A percentile compares a stretch with the other conserved stretches of the same genome.
Evolutionary conservation across 495 filamentous ascomycete species (phyloP).

Genomic region (Xylaria venustula): DNA sequence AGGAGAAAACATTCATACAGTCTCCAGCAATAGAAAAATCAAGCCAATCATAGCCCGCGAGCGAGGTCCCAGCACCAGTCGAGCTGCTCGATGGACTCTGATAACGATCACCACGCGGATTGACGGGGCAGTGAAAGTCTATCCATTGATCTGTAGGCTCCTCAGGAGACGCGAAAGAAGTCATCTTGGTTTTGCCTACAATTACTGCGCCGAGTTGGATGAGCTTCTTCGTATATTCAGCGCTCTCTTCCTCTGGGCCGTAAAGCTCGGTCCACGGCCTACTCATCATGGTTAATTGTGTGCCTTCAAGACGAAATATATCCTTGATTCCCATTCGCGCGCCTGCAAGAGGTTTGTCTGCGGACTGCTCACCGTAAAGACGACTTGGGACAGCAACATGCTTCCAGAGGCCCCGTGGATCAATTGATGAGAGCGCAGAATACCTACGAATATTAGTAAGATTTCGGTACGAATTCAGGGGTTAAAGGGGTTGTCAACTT

Average conservation of each 20-base stretch:
- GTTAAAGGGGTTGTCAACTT: background rate
- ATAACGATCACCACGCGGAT: conserved; percentile 52
- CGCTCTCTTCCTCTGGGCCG: background rate
- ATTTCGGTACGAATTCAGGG: too few relatives aligned
- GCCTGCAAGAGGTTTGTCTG: background rate
- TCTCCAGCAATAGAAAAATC: conserved; percentile 47
- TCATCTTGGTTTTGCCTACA: conserved; percentile 13
- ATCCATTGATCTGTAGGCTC: conserved; percentile 1
- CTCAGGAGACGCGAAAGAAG: background rate
- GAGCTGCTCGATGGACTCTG: conserved; percentile 43
- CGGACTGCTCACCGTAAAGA: background rate
- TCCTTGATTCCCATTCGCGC: background rate
- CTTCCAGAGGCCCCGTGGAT: background rate
- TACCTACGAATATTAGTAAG: background rate
- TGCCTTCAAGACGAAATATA: background rate
- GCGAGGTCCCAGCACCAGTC: conserved; percentile 39
- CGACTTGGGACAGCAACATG: background rate
- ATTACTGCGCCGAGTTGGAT: conserved; percentile 7
- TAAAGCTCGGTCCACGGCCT: background rate
- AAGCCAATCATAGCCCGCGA: conserved; percentile 49
- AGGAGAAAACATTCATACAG: too few relatives aligned
- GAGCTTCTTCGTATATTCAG: background rate
- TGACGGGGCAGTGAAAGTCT: conserved; percentile 44
- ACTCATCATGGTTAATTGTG: background rate
- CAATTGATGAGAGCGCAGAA: background rate